Percentiles rank a stretch among this genome's conserved stretches.
These are phyloP conservation scores for Musa itinerans DNA, from an alignment of 176 grass and related monocot species.

Conservation along the genomic window DNA sequence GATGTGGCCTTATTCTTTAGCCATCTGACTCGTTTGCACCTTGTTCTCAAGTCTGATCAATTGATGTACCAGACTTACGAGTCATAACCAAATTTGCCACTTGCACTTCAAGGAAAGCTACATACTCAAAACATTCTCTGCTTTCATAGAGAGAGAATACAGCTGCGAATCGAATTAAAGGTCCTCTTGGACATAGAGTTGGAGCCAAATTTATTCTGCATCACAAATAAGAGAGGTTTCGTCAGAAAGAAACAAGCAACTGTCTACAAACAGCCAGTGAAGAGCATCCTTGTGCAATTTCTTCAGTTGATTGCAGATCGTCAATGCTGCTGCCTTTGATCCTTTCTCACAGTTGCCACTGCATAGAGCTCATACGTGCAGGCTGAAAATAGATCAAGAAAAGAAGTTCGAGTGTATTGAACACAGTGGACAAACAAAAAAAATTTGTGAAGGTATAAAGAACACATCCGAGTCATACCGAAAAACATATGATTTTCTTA, in stretches of 20 bases:
- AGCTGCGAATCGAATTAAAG: neutral
- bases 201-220: neutral
- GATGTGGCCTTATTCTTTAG: no score
- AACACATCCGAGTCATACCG: neutral
- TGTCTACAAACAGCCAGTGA: neutral
- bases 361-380: slow-evolving; percentile 16
- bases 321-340: neutral
- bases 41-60: no score
- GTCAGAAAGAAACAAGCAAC: neutral
- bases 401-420: neutral
- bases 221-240: neutral
- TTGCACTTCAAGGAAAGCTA: no score
- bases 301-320: neutral
- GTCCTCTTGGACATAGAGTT: neutral
- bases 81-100: no score
- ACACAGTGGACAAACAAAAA: neutral
- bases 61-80: no score
- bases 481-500: no score
- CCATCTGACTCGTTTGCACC: no score
- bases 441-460: neutral
- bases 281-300: neutral
- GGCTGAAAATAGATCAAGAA: neutral
- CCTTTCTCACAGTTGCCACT: slow-evolving; percentile 10
- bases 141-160: neutral
- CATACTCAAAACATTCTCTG: no score